Evolutionary conservation across 169 alveolate species (phyloP).

Genomic region (Plasmodium gonderi): DNA sequence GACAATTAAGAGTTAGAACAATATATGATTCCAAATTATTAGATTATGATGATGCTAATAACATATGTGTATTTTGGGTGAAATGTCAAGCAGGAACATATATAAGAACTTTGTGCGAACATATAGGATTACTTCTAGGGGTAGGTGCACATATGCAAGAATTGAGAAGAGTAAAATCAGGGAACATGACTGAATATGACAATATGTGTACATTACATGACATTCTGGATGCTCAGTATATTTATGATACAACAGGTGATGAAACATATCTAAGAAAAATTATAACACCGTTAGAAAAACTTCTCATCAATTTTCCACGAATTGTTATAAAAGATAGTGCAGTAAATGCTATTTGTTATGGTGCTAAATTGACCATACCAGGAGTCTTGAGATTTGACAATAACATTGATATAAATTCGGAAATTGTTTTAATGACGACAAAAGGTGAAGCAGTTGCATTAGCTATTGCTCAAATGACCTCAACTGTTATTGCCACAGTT

Average conservation of each 20-base stretch:
- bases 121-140: slow-evolving; percentile 98
- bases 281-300: slow-evolving; percentile 97
- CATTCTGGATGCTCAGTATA: slow-evolving; percentile 97
- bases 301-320: slow-evolving; percentile 95
- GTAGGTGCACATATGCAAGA: slow-evolving; percentile 99
- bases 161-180: slow-evolving; percentile 98
- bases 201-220: slow-evolving; percentile 99
- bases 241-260: slow-evolving; percentile 94
- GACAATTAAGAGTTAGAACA: slow-evolving; percentile 99
- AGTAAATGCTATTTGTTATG: slow-evolving; percentile 99
- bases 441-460: slow-evolving; percentile 99
- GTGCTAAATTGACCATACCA: slow-evolving; percentile 99
- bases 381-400: slow-evolving; percentile 98
- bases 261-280: slow-evolving; percentile 97
- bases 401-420: slow-evolving; percentile 96
- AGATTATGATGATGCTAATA: slow-evolving; percentile 97
- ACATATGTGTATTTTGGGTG: slow-evolving; percentile 98
- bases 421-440: slow-evolving; percentile 98
- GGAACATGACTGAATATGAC: slow-evolving; percentile 96
- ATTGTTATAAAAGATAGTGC: slow-evolving; percentile 99
- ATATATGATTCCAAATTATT: slow-evolving; percentile 97
- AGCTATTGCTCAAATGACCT: slow-evolving; percentile 99
- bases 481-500: slow-evolving; percentile 98
- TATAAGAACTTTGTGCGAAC: slow-evolving; percentile 99
- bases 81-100: slow-evolving; percentile 99